Base-by-base conservation (phyloP, 2,329 filamentous ascomycete species). In the Hymenoscyphus scutula region DNA sequence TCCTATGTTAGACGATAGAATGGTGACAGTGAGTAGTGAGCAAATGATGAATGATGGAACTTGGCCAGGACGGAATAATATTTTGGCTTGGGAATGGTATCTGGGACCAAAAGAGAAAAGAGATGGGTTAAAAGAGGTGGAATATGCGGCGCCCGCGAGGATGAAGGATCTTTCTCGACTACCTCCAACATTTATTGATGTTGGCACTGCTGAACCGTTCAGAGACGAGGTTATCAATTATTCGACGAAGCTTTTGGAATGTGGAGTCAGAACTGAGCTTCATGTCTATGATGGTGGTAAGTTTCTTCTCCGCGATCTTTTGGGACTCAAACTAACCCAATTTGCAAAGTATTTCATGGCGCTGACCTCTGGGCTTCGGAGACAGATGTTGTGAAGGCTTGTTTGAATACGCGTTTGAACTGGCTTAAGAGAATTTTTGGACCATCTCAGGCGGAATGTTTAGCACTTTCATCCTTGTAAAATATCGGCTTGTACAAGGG, bases 1-100 rank as follows among this genome's bases (percentile, higher is more conserved):
- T 56, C 76, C 77, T 8, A 78, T 79, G 77, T 67, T 79, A n/a
- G 77, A 79, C 62, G 76, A 79, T 63, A 71, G 77, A 38, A 72
- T 71, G 59, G 64, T 67, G 11, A 72, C 73, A 23, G 59, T 71
- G 13, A 74, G 72, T 1, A 53, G 23, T 5, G 41, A 72, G 37
- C 72, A 76, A 53, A 75, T 67, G 65, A 68, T 68, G 41, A 67
- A 70, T 23, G 70, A 70, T n/a, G 72, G 72, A 5, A 69, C 70
- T 54, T 76, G 71, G 65, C 72, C 69, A 37, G 73, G 71, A 34
- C 70, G 64, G 10, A 62, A 71, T 30, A 75, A 74, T 59, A 60
- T 61, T n/a, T 68, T 68, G 48, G 71, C 71, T 53, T 76, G 74
- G 75, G 63, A 70, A n/a, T 72, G 68, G 37, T 63, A 73, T 25